phyloP scores from a whole-genome alignment of 805 yeast genomes.

The Nakazawaea holstii region DNA sequence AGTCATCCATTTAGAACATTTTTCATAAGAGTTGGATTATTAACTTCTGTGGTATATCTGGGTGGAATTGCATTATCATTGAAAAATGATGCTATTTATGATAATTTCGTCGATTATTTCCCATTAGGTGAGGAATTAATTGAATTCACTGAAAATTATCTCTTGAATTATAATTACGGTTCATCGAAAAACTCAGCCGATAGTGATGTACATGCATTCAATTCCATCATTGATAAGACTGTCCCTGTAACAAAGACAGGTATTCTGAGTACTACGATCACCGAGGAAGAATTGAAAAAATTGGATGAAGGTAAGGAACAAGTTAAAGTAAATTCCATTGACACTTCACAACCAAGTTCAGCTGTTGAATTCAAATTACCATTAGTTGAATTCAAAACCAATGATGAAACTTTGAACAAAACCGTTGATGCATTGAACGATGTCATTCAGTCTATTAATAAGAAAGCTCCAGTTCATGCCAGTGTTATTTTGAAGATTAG shows the following conservation, averaged over 20 bases:
- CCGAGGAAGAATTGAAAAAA: conserved; percentile 15
- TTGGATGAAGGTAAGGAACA: neutral
- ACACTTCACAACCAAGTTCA: conserved; percentile 13
- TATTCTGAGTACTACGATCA: conserved; percentile 28
- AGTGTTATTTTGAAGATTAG: conserved; percentile 19
- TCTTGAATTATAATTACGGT: conserved; percentile 1
- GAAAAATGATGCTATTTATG: conserved; percentile 54
- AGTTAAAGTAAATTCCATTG: conserved; percentile 3
- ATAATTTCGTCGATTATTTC: conserved; percentile 54
- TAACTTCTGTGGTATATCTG: conserved; percentile 36
- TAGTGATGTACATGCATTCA: conserved; percentile 21
- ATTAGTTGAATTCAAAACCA: conserved; percentile 23
- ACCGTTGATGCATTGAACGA: conserved; percentile 30
- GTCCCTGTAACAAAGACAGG: conserved; percentile 34
- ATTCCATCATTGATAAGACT: conserved; percentile 33
- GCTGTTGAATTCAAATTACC: conserved; percentile 21
- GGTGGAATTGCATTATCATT: conserved; percentile 57
- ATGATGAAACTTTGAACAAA: conserved; percentile 26
- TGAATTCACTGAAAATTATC: conserved; percentile 38
- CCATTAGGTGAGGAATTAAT: conserved; percentile 59
- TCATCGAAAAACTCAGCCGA: conserved; percentile 18
- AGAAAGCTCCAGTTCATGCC: conserved; percentile 16
- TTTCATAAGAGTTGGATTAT: conserved; percentile 20
- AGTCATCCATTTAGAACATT: conserved; percentile 21
- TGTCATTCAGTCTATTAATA: conserved; percentile 25